Evolutionary conservation across 306 rosid genomes (phyloP), one percentile per base, ranked within the genome.

Genomic region (Oxytropis ochrocephala): DNA sequence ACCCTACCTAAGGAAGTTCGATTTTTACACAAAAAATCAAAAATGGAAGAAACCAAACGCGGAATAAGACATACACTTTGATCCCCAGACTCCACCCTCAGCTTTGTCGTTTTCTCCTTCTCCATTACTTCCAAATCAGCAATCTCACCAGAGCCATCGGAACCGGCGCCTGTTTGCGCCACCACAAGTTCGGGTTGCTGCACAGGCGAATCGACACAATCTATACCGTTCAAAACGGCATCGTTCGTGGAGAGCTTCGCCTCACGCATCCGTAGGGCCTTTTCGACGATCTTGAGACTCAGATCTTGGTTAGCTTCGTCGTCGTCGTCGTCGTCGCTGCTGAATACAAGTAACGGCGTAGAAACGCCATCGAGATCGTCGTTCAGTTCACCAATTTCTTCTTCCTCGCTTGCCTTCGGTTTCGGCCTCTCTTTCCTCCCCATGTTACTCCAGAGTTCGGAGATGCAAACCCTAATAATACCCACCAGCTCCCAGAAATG

Each of bases 221-320:
- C 72, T 32, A 18, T 53, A 3, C 58, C 56, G 5, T 12, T 59
- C 0, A 29, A 32, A 41, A 64, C 52, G 8, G 1, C 49, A 19
- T 48, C 73, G 51, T 80, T 81, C 0, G 71, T 11, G 5, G 75
- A 48, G 35, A 64, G 43, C 59, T 73, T 84, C 5, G 79, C 78
- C 3, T 78, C 75, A 5, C 96, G 95, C 77, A 70, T 74, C 63
- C 71, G 59, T 52, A 81, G 13, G 3, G 96, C 77, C 56, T 87
- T 92, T 77, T 87, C 84, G 3, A 87, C 84, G 43, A 85, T 84
- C 66, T 86, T 79, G 51, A 92, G 82, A 69, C 83, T 89, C 39
- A 86, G 80, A 84, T 92, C 98, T 65, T 87, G 85, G 79, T 87
- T 89, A 8, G 92, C 96, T 73, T 82, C 97, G 0, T 82, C 95